Percentiles rank a stretch among this genome's conserved stretches.
Conservation (phyloP, 2,329 filamentous ascomycete genomes). For the Leptographium lundbergii region DNA sequence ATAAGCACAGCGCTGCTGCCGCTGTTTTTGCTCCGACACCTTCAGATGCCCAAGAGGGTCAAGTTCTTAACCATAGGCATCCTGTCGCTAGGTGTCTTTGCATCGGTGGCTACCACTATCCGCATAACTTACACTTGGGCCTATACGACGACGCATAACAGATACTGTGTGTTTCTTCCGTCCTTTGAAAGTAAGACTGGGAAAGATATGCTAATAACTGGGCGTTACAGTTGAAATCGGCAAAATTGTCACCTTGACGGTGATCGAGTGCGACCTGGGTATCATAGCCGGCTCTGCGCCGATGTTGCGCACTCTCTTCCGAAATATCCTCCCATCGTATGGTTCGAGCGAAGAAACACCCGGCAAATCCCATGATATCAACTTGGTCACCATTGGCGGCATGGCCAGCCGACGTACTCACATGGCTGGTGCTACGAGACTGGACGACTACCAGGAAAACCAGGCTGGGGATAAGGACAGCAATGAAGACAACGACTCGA, state of each 20-base stretch:
- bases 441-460: neutral
- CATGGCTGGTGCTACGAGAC: neutral
- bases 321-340: neutral
- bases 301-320: constrained; percentile 3
- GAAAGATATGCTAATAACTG: neutral
- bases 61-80: neutral
- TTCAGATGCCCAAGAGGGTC: constrained; percentile 13
- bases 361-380: neutral
- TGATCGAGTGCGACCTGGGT: constrained; percentile 24
- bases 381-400: neutral
- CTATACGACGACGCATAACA: neutral
- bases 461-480: neutral
- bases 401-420: neutral
- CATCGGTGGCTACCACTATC: neutral
- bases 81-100: neutral
- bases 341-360: neutral
- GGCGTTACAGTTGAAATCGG: constrained; percentile 12
- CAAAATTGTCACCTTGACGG: constrained; percentile 34
- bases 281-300: constrained; percentile 22
- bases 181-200: neutral
- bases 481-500: neutral
- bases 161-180: neutral
- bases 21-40: constrained; percentile 15
- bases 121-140: constrained; percentile 1
- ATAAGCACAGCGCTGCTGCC: constrained; percentile 14